Evolutionary conservation across 2,329 filamentous ascomycete species (phyloP), one percentile per base, ranked within the genome.

Genomic region (Drechslerella dactyloides): DNA sequence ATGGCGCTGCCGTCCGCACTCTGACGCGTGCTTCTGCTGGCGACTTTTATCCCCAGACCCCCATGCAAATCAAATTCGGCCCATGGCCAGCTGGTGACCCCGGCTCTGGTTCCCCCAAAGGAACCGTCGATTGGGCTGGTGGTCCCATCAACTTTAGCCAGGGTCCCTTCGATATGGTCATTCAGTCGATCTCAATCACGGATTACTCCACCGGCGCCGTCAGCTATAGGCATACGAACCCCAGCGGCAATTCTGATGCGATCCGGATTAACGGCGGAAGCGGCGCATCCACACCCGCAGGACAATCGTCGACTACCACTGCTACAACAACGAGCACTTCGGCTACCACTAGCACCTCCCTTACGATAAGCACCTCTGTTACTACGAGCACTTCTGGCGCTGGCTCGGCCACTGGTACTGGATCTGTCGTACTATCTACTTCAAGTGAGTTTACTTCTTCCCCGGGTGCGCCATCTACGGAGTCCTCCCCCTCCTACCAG

Each of bases 21-120:
- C 84, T 97, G 66, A 87, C 84, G 53, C 86, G 86, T 42, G 84
- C 84, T 74, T 5, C 56, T 19, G 69, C 74, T 24, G 75, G 75
- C 44, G 76, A 76, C 46, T 74, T 75, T 48, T 99, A 96, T 78
- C 94, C 94, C 7, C 94, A 99, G 81, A 92, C 92, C 0, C 94
- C 94, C 2, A 96, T 96, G 91, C 89, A 92, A 81, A 82, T 97
- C 81, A 96, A 93, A 81, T 88, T 97, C 76, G 94, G 94, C 73
- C 83, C 89, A 65, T 99, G 94, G 94, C 88, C 91, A 59, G 94
- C 92, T 77, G 94, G 94, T 76, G 94, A 97, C 79, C 81, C 90
- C 0, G 84, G 83, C 8, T 84, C 84, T 8, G 27, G 27, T 30
- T 97, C 97, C 79, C 78, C 87, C 0, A 79, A 84, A 15, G 94